Evolutionary conservation across 192 early-diverging fungal genomes (phyloP), one percentile per base, ranked within the genome.

Genomic region (Coemansia asiatica): DNA sequence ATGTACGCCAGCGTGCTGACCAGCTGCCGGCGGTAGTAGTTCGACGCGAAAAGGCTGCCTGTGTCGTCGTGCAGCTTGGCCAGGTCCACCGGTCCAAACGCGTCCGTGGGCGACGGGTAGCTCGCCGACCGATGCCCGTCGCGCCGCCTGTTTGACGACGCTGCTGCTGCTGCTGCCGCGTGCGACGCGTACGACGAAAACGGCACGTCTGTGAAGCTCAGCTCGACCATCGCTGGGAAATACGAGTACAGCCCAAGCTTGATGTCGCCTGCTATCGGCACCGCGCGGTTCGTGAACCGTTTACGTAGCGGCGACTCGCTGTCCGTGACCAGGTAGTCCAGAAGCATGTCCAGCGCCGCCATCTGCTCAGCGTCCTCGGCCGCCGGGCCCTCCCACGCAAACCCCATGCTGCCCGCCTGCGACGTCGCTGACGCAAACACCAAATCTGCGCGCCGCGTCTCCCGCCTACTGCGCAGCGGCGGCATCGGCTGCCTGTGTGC

Each of bases 351-450:
- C 8, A 95, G 73, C 1, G 88, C 88, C 4, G 90, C 71, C 26
- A 83, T 73, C 12, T 84, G 84, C 22, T 84, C 77, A 15, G 91
- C 67, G 51, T 94, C 91, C 51, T 86, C 84, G 0, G 84, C 81
- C 6, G 63, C 69, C n/a, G 93, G 93, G 1, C 93, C 93, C 6
- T 84, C 83, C 93, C 93, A 95, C 25, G 85, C 89, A 72, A 84
- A 88, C 6, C 81, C 85, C 61, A 90, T 89, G 36, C 89, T 87
- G 26, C 90, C 90, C 2, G 87, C 76, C 21, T 88, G 84, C 22
- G 86, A 85, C 50, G 89, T 88, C 13, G 82, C 79, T 0, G 87
- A 89, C 19, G 89, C 88, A 63, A 90, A 92, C 56, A 69, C 28
- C 83, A 84, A 8, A 79, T 90, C 75, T 69, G 67, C 19, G 64